Base-by-base conservation (phyloP, 2,329 filamentous ascomycete species). In the Cryphonectria naterciae region DNA sequence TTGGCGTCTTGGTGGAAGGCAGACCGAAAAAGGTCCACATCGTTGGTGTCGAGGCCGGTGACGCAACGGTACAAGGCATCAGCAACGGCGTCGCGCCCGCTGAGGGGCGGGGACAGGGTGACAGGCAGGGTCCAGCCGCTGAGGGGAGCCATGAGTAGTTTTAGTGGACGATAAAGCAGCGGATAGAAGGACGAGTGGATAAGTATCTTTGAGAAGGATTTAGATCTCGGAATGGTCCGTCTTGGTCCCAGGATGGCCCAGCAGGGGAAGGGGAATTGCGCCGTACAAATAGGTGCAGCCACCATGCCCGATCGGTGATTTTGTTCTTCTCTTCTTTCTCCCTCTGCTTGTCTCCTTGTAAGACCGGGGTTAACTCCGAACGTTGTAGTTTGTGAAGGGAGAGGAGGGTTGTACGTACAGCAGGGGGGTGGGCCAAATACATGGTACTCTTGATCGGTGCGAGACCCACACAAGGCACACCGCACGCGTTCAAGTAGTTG, bases 31-130 rank as follows among this genome's bases (percentile, higher is more conserved):
- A 81, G 76, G 7, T 67, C 52, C 4, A 65, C 19, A 72, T 79
- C 75, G 39, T 74, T 71, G 58, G 71, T 77, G 73, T 81, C 79
- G 37, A 79, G 71, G 60, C 70, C 75, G 17, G 73, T 68, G 37
- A 78, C 69, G 68, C 65, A 72, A 56, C 79, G 78, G 73, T 79
- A 77, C 43, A 80, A 41, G 22, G 78, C 74, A 66, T 81, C 79
- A n/a, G 73, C 65, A 63, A 81, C 76, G 35, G 79, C 78, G 28
- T 80, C 79, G 28, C 78, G 75, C 60, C 62, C 72, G 67, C 64
- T 75, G 32, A 79, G 75, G 32, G 74, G 66, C 17, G 73, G 73
- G n/a, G 32, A 67, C 15, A 74, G 69, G 17, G 63, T 54, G 11
- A 60, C 60, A 17, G 71, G 68, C 37, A 73, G 71, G 7, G 69